These are phyloP conservation scores for Flammula alnicola DNA, from an alignment of 1,284 basidiomycete species.

Conservation along the genomic window DNA sequence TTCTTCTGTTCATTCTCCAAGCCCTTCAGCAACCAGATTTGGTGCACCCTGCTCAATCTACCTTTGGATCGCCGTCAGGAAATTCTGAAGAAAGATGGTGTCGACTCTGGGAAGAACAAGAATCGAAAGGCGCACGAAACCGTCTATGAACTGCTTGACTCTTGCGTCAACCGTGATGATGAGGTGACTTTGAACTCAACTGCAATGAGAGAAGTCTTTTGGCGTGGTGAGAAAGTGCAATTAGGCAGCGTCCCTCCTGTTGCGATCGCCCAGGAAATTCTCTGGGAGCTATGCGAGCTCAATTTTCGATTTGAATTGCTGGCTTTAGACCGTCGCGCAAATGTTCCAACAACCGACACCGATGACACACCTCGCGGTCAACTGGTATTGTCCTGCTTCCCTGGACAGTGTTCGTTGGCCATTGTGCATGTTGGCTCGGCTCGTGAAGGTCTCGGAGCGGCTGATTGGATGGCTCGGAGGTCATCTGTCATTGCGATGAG, in stretches of 20 bases:
- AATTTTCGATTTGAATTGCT: conserved; percentile 13
- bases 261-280: conserved; percentile 1
- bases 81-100: not conserved
- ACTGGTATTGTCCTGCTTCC: too few species aligned
- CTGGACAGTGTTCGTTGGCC: too few species aligned
- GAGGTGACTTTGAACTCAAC: not conserved
- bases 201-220: not conserved
- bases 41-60: conserved; percentile 7
- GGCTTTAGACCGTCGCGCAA: conserved; percentile 2
- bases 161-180: not conserved
- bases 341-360: too few species aligned
- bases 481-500: too few species aligned
- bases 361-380: too few species aligned
- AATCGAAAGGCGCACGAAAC: too few species aligned
- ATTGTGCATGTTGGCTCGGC: too few species aligned
- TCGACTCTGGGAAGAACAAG: not conserved
- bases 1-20: not conserved
- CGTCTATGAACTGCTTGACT: not conserved
- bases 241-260: not conserved
- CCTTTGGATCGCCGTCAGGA: not conserved
- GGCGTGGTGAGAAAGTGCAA: not conserved
- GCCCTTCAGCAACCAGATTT: not conserved
- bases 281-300: conserved; percentile 13
- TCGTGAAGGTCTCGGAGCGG: too few species aligned
- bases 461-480: too few species aligned